These are phyloP conservation scores for Cryptococcus sp. DNA, from an alignment of 1,284 basidiomycete species.

Conservation along the genomic window DNA sequence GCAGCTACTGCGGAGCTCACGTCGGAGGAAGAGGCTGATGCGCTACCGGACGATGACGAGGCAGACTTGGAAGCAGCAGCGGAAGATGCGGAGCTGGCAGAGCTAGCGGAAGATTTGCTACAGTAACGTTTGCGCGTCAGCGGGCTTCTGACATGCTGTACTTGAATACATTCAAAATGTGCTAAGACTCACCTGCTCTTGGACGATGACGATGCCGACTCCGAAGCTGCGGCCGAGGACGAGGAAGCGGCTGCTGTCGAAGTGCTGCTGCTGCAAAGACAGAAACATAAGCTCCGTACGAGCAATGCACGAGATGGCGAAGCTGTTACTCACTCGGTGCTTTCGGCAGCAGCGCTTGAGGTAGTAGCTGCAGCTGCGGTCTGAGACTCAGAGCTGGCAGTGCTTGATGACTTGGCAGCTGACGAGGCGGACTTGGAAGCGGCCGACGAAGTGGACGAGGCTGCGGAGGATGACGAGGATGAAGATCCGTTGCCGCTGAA, in stretches of 20 bases:
- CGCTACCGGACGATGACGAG: constrained; percentile 7
- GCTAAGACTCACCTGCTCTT: background rate
- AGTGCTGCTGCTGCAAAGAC: background rate
- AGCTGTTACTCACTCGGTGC: background rate
- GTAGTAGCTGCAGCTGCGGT: background rate
- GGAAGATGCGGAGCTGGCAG: constrained; percentile 1
- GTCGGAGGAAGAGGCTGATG: background rate
- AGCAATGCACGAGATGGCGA: background rate
- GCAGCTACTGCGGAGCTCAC: background rate
- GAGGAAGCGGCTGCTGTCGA: background rate
- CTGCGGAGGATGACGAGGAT: constrained; percentile 6
- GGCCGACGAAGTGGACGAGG: constrained; percentile 21
- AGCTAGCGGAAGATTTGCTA: background rate
- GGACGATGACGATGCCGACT: background rate
- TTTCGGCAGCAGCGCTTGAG: background rate
- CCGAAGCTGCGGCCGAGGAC: background rate
- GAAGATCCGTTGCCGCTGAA: background rate
- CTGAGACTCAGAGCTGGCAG: background rate
- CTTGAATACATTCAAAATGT: no score
- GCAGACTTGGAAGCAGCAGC: constrained; percentile 3
- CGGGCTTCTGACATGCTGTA: no score
- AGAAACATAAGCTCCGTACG: no score
- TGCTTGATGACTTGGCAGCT: constrained; percentile 11
- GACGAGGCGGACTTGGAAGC: constrained; percentile 24
- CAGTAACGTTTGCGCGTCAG: no score